Percentiles rank a stretch among this genome's conserved stretches.
Evolutionary conservation across 2,329 filamentous ascomycete genomes (phyloP).

Genomic region (Penicillium sp.): DNA sequence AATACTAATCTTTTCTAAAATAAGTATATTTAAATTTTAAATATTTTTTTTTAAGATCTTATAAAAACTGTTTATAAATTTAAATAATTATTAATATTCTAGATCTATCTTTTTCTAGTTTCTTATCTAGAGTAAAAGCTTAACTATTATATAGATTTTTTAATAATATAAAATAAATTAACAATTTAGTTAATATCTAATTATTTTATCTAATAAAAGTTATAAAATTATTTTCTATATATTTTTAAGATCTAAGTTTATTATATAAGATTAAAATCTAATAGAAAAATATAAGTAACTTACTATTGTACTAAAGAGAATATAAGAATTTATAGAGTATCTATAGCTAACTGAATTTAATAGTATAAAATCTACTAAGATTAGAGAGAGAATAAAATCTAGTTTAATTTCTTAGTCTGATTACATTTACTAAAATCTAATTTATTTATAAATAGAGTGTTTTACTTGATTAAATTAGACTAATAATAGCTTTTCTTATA

Average conservation of each 20-base stretch:
- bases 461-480: not conserved
- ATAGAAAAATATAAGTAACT: not conserved
- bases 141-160: too few species aligned
- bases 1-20: too few species aligned
- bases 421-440: constrained; percentile 1
- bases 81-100: not conserved
- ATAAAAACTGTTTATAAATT: too few species aligned
- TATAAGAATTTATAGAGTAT: not conserved
- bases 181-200: too few species aligned
- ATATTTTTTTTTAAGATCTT: too few species aligned
- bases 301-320: not conserved
- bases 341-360: constrained; percentile 1
- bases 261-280: not conserved
- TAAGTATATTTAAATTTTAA: too few species aligned
- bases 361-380: not conserved
- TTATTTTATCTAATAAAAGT: not conserved
- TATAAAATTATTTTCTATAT: not conserved
- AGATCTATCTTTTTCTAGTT: too few species aligned
- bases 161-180: too few species aligned
- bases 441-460: constrained; percentile 1
- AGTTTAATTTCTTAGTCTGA: not conserved
- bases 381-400: not conserved
- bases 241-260: not conserved
- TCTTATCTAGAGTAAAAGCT: too few species aligned
- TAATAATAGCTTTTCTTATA: not conserved